A percentile compares a stretch with the other conserved stretches of the same genome.
Evolutionary conservation across 345 rosid genomes (phyloP).

Genomic region (Durio zibethinus): DNA sequence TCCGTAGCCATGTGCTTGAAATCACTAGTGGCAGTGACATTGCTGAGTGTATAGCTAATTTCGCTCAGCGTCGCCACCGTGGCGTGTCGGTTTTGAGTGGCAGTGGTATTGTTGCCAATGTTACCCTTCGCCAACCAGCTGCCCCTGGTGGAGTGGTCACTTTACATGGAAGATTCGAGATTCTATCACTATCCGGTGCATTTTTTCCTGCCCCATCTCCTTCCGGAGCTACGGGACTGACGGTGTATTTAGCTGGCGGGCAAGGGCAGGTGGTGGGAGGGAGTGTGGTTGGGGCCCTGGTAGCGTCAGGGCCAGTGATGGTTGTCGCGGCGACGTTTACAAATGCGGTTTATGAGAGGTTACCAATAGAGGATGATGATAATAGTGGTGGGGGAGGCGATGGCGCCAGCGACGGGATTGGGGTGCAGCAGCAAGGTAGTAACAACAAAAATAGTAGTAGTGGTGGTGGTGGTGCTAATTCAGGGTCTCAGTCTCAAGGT

Average conservation of each 20-base stretch:
- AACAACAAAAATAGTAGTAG: neutral
- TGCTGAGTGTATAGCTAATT: slow-evolving; percentile 55
- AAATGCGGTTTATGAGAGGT: slow-evolving; percentile 75
- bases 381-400: slow-evolving; percentile 17
- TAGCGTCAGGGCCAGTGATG: slow-evolving; percentile 83
- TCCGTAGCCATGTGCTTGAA: slow-evolving; percentile 83
- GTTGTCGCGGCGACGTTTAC: slow-evolving; percentile 80
- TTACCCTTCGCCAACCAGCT: slow-evolving; percentile 74
- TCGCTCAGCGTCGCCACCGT: slow-evolving; percentile 60
- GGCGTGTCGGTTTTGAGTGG: slow-evolving; percentile 85
- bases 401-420: slow-evolving; percentile 25
- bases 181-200: slow-evolving; percentile 73
- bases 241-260: slow-evolving; percentile 79
- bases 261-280: slow-evolving; percentile 96
- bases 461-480: slow-evolving; percentile 20
- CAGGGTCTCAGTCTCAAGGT: slow-evolving; percentile 33
- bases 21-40: slow-evolving; percentile 74
- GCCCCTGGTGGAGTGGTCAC: slow-evolving; percentile 64
- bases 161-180: slow-evolving; percentile 85
- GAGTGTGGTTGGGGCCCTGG: slow-evolving; percentile 55
- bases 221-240: slow-evolving; percentile 65
- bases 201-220: slow-evolving; percentile 74
- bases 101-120: slow-evolving; percentile 70
- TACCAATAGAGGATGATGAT: slow-evolving; percentile 62
- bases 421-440: slow-evolving; percentile 23